phyloP scores from a whole-genome alignment of 75 land plant genomes.

The Chamaecyparis obtusa region DNA sequence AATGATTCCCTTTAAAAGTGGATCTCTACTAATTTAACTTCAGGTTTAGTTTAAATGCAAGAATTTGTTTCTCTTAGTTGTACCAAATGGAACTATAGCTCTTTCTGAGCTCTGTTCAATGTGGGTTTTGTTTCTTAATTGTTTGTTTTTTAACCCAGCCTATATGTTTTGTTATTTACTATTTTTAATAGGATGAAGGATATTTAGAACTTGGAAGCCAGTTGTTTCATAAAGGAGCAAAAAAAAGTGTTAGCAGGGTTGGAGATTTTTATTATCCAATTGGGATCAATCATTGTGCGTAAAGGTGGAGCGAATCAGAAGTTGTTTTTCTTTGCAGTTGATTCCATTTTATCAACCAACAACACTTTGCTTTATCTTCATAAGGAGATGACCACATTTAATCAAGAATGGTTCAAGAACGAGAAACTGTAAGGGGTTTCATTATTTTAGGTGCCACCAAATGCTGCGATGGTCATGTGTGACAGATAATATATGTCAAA shows the following conservation, averaged over 20 bases:
- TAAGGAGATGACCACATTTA: background rate
- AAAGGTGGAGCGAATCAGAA: background rate
- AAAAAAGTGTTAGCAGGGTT: background rate
- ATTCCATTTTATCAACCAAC: background rate
- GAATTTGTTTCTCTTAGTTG: background rate
- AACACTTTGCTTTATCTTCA: background rate
- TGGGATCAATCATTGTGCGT: background rate
- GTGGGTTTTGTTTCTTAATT: background rate
- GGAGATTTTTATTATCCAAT: background rate
- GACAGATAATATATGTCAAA: background rate
- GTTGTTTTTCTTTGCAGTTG: background rate
- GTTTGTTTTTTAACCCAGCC: background rate
- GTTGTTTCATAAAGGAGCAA: background rate
- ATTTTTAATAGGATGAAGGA: background rate
- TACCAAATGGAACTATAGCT: background rate
- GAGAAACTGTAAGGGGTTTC: background rate
- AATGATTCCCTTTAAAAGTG: background rate
- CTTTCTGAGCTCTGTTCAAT: background rate
- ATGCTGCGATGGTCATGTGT: background rate
- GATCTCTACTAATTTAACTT: background rate
- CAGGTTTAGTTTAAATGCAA: background rate
- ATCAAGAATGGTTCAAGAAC: background rate
- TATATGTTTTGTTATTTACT: background rate
- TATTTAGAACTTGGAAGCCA: background rate
- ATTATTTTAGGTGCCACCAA: background rate